Evolutionary conservation across 805 yeast species (phyloP).

Genomic region (Kuraishia piskuri): DNA sequence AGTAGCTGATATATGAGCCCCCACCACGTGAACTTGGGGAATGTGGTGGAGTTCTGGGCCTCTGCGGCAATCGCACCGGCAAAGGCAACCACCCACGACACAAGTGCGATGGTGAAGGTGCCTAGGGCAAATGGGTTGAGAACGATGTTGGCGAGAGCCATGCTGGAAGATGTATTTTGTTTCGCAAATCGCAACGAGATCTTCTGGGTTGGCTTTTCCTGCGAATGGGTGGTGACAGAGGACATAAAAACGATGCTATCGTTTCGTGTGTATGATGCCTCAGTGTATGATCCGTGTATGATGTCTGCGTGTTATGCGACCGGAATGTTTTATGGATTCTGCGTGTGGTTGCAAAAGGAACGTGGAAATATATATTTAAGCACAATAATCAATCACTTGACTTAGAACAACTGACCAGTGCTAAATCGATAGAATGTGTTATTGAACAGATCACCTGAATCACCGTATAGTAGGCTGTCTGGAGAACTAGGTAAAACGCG

Average conservation of each 20-base stretch:
- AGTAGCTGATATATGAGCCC: constrained; percentile 75
- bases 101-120: constrained; percentile 61
- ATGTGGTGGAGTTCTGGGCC: constrained; percentile 23
- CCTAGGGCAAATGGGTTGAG: constrained; percentile 76
- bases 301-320: background rate
- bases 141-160: constrained; percentile 8
- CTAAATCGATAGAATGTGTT: too few species aligned
- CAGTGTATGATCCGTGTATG: too few species aligned
- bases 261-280: background rate
- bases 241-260: background rate
- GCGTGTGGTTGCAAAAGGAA: background rate
- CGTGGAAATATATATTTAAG: background rate
- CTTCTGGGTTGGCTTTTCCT: background rate
- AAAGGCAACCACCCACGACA: constrained; percentile 84
- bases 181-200: background rate
- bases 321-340: background rate
- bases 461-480: background rate
- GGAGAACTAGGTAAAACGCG: too few species aligned
- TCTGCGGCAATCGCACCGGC: constrained; percentile 72
- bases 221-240: background rate
- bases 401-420: too few species aligned
- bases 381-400: background rate
- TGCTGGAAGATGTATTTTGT: background rate
- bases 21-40: constrained; percentile 96
- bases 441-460: background rate